Percentiles rank a stretch among this genome's conserved stretches.
Evolutionary conservation across 2,329 filamentous ascomycete species (phyloP).

Genomic region (Hypomyces perniciosus): DNA sequence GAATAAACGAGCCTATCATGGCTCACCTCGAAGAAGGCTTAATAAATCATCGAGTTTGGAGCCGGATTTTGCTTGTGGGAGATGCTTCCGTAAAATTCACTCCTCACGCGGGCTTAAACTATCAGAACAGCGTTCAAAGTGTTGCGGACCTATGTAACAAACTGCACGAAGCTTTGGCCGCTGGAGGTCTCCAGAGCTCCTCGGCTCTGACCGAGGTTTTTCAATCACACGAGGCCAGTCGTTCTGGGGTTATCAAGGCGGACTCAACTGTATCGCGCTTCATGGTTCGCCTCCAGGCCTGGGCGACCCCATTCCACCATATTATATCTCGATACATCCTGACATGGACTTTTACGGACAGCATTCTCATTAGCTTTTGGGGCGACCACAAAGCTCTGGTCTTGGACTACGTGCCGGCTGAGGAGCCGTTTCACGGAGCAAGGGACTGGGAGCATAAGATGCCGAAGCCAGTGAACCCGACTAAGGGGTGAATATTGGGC

Average conservation of each 20-base stretch:
- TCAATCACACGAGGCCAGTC: neutral
- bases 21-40: slow-evolving; percentile 26
- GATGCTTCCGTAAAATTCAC: slow-evolving; percentile 28
- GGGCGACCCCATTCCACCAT: neutral
- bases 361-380: no score
- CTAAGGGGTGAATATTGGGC: no score
- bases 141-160: slow-evolving; percentile 17
- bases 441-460: no score
- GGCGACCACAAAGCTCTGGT: no score
- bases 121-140: slow-evolving; percentile 25
- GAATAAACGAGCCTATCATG: slow-evolving; percentile 14
- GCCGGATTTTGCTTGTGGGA: slow-evolving; percentile 25
- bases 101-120: slow-evolving; percentile 23
- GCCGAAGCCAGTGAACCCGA: no score
- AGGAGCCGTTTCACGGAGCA: no score
- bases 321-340: neutral
- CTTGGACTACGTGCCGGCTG: no score
- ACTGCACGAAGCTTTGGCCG: neutral
- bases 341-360: neutral
- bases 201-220: neutral
- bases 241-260: neutral
- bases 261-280: neutral
- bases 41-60: slow-evolving; percentile 20
- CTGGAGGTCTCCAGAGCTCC: neutral
- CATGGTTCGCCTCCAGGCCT: neutral